Base-by-base conservation (phyloP, 805 yeast species). In the Metschnikowia rubicola region DNA sequence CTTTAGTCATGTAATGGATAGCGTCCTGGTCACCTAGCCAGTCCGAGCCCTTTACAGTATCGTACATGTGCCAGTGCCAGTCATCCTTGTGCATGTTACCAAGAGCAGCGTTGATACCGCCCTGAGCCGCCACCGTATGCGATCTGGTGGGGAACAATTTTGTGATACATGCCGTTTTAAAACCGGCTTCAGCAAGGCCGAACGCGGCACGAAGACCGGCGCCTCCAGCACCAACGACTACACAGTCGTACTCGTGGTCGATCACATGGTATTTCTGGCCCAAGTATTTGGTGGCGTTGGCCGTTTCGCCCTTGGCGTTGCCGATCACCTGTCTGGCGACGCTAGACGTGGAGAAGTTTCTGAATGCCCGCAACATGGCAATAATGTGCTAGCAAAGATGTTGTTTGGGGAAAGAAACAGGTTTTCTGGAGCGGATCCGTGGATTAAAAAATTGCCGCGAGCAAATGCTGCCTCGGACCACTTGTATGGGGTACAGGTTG, bases 61-160 rank as follows among this genome's bases (percentile, higher is more conserved):
- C 99, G 73, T 94, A 92, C 97, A 92, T 91, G 72, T 92, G 99
- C 97, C 98, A 94, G 71, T 88, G 96, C 99, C 99, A 92, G 76
- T 91, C 91, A 71, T 92, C 99, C 59, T 81, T 78, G 76, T 94
- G 98, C 96, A 92, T 92, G 79, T 92, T 92, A 59, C 98, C 99
- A 56, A 92, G 79, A 30, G 99, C 99, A 57, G 98, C 99, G 64
- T 92, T 92, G 73, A 92, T 94, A 76, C 99, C 99, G 74, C 99
- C 99, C 74, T 92, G 99, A 43, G 99, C 99, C 48, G 98, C 98
- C 43, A 92, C 99, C 17, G 99, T 92, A 68, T 92, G 99, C 15
- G 97, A 91, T 74, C 99, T 86, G 30, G 99, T 92, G 47, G 98
- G 99, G 79, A 92, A 92, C 62, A 92, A 81, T 74, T 92, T 92